Evolutionary conservation across 495 filamentous ascomycete genomes (phyloP).

Genomic region (Daldinia caldariorum): DNA sequence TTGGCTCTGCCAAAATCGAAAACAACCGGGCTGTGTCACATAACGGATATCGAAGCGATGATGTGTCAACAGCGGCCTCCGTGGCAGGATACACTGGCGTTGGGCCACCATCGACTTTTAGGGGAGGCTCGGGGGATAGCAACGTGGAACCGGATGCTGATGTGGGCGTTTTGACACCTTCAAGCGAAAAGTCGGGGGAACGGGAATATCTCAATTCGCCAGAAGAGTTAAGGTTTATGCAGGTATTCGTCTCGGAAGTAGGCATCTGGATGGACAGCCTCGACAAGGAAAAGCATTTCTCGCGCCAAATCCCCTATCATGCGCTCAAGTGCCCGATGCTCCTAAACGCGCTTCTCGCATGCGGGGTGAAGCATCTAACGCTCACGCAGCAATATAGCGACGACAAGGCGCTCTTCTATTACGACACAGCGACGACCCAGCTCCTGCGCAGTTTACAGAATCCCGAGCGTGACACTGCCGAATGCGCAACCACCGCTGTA

Average conservation of each 20-base stretch:
- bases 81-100: constrained; percentile 44
- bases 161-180: constrained; percentile 59
- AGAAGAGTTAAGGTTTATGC: constrained; percentile 85
- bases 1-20: constrained; percentile 40
- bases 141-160: constrained; percentile 31
- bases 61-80: constrained; percentile 46
- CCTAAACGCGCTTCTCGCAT: constrained; percentile 90
- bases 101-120: constrained; percentile 40
- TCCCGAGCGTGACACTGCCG: constrained; percentile 80
- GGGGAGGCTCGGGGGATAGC: constrained; percentile 33
- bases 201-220: constrained; percentile 70
- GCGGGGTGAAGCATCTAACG: constrained; percentile 82
- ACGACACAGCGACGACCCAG: constrained; percentile 79
- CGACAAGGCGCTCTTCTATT: constrained; percentile 82
- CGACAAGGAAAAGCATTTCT: constrained; percentile 90
- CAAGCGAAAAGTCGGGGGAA: constrained; percentile 57
- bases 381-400: constrained; percentile 77
- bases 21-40: constrained; percentile 24
- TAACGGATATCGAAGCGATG: constrained; percentile 44
- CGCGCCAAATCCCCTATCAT: constrained; percentile 80
- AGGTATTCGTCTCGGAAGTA: constrained; percentile 90
- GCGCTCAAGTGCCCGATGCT: constrained; percentile 87
- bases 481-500: constrained; percentile 89
- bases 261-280: constrained; percentile 95
- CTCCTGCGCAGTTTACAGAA: constrained; percentile 80